A percentile compares a stretch with the other conserved stretches of the same genome.
These are phyloP conservation scores for Trypanosoma vivax DNA, from an alignment of 208 protist genomes.

Conservation along the genomic window DNA sequence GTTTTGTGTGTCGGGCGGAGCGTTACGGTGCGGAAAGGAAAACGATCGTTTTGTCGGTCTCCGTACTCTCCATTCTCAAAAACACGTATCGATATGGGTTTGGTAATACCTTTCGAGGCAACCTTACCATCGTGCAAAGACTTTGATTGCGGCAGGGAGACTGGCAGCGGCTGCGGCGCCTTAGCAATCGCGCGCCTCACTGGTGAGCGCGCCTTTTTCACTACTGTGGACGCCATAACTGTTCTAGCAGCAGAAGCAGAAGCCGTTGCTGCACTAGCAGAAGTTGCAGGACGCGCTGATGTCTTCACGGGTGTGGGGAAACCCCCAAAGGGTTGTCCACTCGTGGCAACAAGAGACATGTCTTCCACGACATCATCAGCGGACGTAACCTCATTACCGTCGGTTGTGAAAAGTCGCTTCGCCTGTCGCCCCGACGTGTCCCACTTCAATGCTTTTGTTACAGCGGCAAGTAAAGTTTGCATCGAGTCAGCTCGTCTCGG, in stretches of 20 bases:
- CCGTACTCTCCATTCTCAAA: slow-evolving; percentile 88
- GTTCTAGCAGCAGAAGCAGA: slow-evolving; percentile 3
- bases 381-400: slow-evolving; percentile 49
- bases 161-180: too few species aligned
- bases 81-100: slow-evolving; percentile 68
- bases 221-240: too few species aligned
- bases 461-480: slow-evolving; percentile 28
- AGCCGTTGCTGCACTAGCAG: background rate
- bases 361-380: slow-evolving; percentile 32
- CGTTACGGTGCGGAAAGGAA: slow-evolving; percentile 70
- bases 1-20: slow-evolving; percentile 81
- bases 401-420: slow-evolving; percentile 52
- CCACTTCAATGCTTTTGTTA: slow-evolving; percentile 56
- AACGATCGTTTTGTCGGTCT: slow-evolving; percentile 36
- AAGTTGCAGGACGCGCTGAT: background rate
- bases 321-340: slow-evolving; percentile 30
- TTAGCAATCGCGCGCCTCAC: too few species aligned
- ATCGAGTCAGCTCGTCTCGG: slow-evolving; percentile 23
- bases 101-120: slow-evolving; percentile 11
- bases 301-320: background rate
- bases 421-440: slow-evolving; percentile 17
- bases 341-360: slow-evolving; percentile 53
- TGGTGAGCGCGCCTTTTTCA: too few species aligned
- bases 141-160: too few species aligned
- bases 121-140: too few species aligned